Conservation (phyloP, 139 green algal genomes). For the Pleodorina starrii region DNA sequence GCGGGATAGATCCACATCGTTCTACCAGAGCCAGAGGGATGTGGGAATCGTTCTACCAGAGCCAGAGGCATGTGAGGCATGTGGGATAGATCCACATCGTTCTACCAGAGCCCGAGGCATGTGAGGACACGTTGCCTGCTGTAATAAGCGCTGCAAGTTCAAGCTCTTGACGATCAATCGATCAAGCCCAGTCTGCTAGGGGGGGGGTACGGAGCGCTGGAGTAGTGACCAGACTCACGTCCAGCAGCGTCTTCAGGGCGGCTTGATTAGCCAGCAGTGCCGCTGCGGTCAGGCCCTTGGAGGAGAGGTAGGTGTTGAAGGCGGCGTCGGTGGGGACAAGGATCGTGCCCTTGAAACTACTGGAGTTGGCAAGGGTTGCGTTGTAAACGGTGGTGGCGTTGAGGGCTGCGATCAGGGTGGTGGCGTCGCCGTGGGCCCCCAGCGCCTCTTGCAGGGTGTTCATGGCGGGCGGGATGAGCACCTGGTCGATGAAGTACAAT, state of each 20-base stretch:
- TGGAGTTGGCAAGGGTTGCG: background rate
- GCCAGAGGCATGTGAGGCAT: no score
- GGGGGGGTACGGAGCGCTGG: no score
- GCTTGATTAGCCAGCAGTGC: background rate
- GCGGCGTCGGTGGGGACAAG: background rate
- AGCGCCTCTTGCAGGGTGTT: background rate
- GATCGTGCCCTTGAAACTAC: background rate
- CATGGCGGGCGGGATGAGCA: background rate
- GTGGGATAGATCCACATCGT: no score
- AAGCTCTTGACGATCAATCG: no score
- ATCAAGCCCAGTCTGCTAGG: no score
- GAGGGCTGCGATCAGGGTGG: background rate
- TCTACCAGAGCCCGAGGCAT: no score
- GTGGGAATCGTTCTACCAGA: no score
- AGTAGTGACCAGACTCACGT: background rate
- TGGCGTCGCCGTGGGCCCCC: background rate
- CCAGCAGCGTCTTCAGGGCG: background rate
- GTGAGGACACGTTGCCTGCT: no score
- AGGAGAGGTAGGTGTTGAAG: background rate
- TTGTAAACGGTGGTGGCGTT: background rate
- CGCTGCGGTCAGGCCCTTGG: background rate
- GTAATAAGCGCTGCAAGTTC: no score
- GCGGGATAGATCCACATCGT: no score
- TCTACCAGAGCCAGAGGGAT: no score
- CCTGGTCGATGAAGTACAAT: background rate